Evolutionary conservation across 495 filamentous ascomycete genomes (phyloP), one percentile per base, ranked within the genome.

Genomic region (Aspergillus nanangensis): DNA sequence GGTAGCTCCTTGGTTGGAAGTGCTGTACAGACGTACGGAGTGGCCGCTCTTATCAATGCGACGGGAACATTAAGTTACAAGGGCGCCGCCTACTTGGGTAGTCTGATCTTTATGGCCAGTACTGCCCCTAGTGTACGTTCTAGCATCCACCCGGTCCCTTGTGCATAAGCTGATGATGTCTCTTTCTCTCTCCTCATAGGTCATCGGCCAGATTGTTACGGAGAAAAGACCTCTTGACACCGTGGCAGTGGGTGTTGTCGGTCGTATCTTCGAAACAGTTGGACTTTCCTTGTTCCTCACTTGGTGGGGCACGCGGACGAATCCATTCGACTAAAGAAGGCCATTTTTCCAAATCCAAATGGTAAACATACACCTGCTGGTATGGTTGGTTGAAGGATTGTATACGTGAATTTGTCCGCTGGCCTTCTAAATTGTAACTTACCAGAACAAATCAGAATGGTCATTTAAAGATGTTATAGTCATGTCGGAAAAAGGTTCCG

Each of bases 271-370:
- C 49, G 93, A 98, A 76, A 96, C 93, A 3, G 83, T 97, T 43
- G 93, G 93, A 27, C 76, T 97, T 33, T 87, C 85, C 45, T 56
- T 96, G 62, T 89, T 96, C 79, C 72, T 98, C 49, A 95, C 88
- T 54, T 98, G 86, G 84, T 98, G 93, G 93, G 93, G 93, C 53
- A 96, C 92, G 42, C 83, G 85, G 55, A 94, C 89, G 64, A 87
- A 87, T 71, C 86, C 89, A 31, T 88, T 88, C 63, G 80, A 87
- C 49, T 80, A 74, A 65, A 25, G n/a, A n/a, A n/a, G n/a, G n/a
- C n/a, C n/a, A n/a, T n/a, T n/a, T n/a, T n/a, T n/a, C n/a, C n/a
- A n/a, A n/a, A n/a, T n/a, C n/a, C n/a, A n/a, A n/a, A n/a, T n/a
- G n/a, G n/a, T n/a, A n/a, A n/a, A n/a, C n/a, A n/a, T n/a, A n/a